Evolutionary conservation across 2,329 filamentous ascomycete genomes (phyloP).

Genomic region (Trichoderma harzianum): DNA sequence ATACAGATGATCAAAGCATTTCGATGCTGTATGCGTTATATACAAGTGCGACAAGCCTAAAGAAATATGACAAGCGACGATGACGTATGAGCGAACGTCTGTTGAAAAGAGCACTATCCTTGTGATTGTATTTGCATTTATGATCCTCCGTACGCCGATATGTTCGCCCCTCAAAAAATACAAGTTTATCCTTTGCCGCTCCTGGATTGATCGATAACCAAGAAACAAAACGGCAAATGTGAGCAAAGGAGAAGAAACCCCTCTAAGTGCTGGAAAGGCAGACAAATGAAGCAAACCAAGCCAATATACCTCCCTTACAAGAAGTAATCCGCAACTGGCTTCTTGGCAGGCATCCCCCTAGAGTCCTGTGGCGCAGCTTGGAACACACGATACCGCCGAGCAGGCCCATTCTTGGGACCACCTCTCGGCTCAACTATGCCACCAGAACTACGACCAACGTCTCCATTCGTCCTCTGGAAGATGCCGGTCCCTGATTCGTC

Average conservation of each 20-base stretch:
- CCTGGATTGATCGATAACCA: not conserved
- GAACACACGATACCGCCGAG: slow-evolving; percentile 88
- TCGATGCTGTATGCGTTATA: not conserved
- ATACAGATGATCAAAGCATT: not conserved
- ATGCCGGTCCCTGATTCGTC: slow-evolving; percentile 72
- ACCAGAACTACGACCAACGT: slow-evolving; percentile 57
- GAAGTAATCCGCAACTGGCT: slow-evolving; percentile 96
- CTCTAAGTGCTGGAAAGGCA: not conserved
- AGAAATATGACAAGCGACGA: not conserved
- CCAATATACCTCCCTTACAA: slow-evolving; percentile 43
- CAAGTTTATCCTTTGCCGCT: not conserved
- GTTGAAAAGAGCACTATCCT: not conserved
- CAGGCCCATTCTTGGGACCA: slow-evolving; percentile 62
- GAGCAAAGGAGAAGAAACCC: not conserved
- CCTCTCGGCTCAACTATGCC: slow-evolving; percentile 47
- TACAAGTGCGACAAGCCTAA: not conserved
- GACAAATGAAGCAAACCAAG: not conserved
- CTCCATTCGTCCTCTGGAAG: slow-evolving; percentile 69
- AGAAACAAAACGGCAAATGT: not conserved
- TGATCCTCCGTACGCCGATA: not conserved
- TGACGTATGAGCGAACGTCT: not conserved
- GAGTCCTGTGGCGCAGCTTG: slow-evolving; percentile 95
- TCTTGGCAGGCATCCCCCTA: slow-evolving; percentile 97
- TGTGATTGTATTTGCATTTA: not conserved
- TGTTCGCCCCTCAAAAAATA: not conserved